Evolutionary conservation across 345 rosid genomes (phyloP).

Genomic region (Pseudoturritis turrita): DNA sequence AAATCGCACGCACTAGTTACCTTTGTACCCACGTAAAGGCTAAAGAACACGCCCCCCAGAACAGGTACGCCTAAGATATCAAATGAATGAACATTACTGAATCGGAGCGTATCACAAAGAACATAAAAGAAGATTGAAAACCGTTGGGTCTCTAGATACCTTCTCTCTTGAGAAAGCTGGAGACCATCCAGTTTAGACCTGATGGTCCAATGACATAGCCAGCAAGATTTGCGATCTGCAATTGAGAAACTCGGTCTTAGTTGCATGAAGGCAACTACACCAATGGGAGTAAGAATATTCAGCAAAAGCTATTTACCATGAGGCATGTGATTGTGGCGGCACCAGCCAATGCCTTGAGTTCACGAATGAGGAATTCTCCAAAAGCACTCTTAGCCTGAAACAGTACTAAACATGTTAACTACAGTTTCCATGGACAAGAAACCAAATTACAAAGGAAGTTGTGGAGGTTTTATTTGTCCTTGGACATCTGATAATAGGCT

Average conservation of each 20-base stretch:
- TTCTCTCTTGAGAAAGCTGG: slow-evolving; percentile 57
- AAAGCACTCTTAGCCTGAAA: slow-evolving; percentile 57
- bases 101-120: background rate
- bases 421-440: background rate
- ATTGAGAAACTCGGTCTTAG: background rate
- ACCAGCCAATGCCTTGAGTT: slow-evolving; percentile 74
- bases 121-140: background rate
- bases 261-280: background rate
- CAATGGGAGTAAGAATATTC: background rate
- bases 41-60: slow-evolving; percentile 52
- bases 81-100: background rate
- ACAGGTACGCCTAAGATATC: slow-evolving; percentile 53
- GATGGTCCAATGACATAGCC: slow-evolving; percentile 93
- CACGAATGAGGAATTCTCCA: slow-evolving; percentile 55
- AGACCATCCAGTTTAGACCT: slow-evolving; percentile 64
- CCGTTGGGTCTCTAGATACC: slow-evolving; percentile 36
- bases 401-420: background rate
- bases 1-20: slow-evolving; percentile 25
- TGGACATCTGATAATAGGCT: background rate
- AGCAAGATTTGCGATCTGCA: slow-evolving; percentile 86
- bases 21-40: slow-evolving; percentile 83
- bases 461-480: background rate
- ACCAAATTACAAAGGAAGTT: background rate
- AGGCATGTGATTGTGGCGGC: slow-evolving; percentile 86
- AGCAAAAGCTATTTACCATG: slow-evolving; percentile 53